phyloP scores from a whole-genome alignment of 805 yeast genomes.

The Suhomyces pyralidae region DNA sequence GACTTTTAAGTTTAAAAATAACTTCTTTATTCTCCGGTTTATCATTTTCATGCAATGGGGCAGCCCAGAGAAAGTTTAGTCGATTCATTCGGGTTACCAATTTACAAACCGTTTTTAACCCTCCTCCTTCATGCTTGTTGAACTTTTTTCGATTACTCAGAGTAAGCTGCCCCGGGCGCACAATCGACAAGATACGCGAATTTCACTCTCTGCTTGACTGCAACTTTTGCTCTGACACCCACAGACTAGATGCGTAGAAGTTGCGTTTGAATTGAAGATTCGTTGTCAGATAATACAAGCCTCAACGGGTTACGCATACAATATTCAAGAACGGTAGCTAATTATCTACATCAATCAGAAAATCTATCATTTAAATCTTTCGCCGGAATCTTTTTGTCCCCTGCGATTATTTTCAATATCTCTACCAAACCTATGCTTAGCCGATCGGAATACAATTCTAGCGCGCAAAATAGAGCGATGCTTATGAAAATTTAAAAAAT shows the following conservation, averaged over 20 bases:
- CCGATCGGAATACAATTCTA: neutral
- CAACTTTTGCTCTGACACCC: neutral
- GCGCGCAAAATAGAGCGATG: neutral
- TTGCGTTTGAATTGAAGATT: neutral
- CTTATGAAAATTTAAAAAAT: neutral
- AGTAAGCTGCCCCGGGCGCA: neutral
- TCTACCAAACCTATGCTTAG: neutral
- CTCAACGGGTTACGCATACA: neutral
- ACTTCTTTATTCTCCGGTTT: neutral
- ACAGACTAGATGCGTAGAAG: neutral
- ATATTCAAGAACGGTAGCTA: neutral
- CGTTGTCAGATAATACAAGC: neutral
- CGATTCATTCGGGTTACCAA: neutral
- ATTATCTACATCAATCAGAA: neutral
- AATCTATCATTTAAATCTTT: neutral
- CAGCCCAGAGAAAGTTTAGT: neutral
- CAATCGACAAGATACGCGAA: neutral
- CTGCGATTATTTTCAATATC: neutral
- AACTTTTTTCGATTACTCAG: neutral
- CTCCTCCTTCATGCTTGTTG: neutral
- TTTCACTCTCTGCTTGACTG: neutral
- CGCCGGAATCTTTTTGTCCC: neutral
- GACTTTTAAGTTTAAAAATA: neutral
- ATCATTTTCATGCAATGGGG: neutral
- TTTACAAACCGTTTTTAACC: neutral